These are phyloP conservation scores for Colletotrichum incanum DNA, from an alignment of 2,329 filamentous ascomycete genomes.

Conservation along the genomic window DNA sequence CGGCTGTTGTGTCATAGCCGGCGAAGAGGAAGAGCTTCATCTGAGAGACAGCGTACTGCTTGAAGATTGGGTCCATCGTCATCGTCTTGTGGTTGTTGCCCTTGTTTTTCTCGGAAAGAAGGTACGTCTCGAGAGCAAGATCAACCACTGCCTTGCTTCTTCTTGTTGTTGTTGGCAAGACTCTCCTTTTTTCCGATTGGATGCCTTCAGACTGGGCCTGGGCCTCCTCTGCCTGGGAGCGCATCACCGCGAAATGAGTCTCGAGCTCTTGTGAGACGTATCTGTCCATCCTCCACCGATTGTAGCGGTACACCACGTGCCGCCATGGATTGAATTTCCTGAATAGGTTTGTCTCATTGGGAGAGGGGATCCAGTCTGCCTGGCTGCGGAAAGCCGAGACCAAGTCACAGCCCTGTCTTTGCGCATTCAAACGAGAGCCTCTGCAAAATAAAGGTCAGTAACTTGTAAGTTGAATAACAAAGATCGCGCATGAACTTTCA, in stretches of 20 bases:
- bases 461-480: neutral
- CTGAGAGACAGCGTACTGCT: slow-evolving; percentile 49
- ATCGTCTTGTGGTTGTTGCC: slow-evolving; percentile 30
- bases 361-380: slow-evolving; percentile 17
- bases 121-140: slow-evolving; percentile 49
- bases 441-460: neutral
- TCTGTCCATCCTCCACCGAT: slow-evolving; percentile 15
- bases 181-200: neutral
- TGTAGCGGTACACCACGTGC: slow-evolving; percentile 11
- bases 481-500: neutral
- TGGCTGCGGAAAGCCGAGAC: slow-evolving; percentile 14
- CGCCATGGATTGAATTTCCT: slow-evolving; percentile 12
- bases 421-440: slow-evolving; percentile 6
- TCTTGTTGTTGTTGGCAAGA: neutral
- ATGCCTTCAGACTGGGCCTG: neutral
- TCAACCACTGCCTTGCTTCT: slow-evolving; percentile 39
- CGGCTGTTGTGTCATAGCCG: slow-evolving; percentile 52
- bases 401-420: slow-evolving; percentile 12
- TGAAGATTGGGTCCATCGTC: slow-evolving; percentile 47
- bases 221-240: neutral
- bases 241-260: slow-evolving; percentile 10
- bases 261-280: slow-evolving; percentile 8
- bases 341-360: slow-evolving; percentile 13
- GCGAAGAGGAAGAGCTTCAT: slow-evolving; percentile 53
- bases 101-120: slow-evolving; percentile 6